phyloP scores from a whole-genome alignment of 1,284 basidiomycete species.

The Pyrrhoderma noxium region DNA sequence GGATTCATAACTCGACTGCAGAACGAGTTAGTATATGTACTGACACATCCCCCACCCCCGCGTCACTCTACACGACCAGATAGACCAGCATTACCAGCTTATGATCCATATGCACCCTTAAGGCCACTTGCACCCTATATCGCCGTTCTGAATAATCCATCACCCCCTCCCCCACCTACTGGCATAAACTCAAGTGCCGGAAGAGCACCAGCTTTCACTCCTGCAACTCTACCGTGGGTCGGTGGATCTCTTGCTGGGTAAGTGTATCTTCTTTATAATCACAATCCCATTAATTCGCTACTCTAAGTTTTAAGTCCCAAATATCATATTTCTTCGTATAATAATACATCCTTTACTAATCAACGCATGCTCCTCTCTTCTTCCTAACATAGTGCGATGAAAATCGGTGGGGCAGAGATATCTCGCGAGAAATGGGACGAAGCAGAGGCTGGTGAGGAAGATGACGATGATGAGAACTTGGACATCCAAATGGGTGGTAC shows the following conservation, averaged over 20 bases:
- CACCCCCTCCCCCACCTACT: constrained; percentile 36
- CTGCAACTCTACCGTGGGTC: constrained; percentile 82
- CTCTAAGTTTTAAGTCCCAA: no score
- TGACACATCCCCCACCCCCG: constrained; percentile 24
- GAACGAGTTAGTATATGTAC: constrained; percentile 55
- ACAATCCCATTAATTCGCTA: not conserved
- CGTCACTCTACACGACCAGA: constrained; percentile 30
- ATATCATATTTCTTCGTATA: no score
- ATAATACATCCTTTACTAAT: no score
- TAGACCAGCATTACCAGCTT: constrained; percentile 39
- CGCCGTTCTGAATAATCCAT: constrained; percentile 79
- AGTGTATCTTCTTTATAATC: constrained; percentile 26
- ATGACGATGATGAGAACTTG: constrained; percentile 33
- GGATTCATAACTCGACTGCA: constrained; percentile 87
- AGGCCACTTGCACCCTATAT: constrained; percentile 64
- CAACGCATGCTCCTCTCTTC: not conserved
- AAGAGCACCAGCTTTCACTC: constrained; percentile 78
- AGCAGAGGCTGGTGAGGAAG: constrained; percentile 40
- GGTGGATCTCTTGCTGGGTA: constrained; percentile 89
- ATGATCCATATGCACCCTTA: constrained; percentile 68
- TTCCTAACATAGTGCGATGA: constrained; percentile 48
- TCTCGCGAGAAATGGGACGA: constrained; percentile 81
- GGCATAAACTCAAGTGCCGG: constrained; percentile 49
- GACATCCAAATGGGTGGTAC: not conserved
- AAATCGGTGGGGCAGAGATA: constrained; percentile 78